Base-by-base conservation (phyloP, 345 rosid genomes). In the Eucalyptus rudis region DNA sequence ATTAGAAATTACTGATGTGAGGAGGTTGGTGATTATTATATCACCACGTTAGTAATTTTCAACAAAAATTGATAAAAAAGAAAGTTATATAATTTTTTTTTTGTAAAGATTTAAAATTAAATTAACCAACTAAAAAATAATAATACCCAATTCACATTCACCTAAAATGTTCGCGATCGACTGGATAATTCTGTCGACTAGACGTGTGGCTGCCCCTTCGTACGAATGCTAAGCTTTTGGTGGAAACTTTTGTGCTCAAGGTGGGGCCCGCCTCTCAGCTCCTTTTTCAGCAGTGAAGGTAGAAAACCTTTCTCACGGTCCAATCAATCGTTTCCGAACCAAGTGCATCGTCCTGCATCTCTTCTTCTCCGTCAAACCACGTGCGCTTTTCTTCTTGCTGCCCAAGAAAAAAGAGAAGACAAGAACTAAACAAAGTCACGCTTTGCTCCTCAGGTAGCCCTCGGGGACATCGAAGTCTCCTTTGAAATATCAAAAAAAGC, bases 1-100 rank as follows among this genome's bases (percentile, higher is more conserved):
- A 36, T 8, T 2, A 0, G 7, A 68, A 31, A 31, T 4, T 0
- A 9, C 3, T n/a, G 10, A 13, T 9, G 20, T 16, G 5, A 68
- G 4, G 7, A 68, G 2, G 12, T 4, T 1, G 7, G 40, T 5
- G 44, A 16, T 68, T 36, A 17, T 10, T 5, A 13, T 10, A 68
- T 10, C 7, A 27, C 13, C 4, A 3, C 0, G 13, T 33, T 2
- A 10, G 25, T 17, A 2, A 10, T 36, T 36, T 14, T 66, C 20
- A 31, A 15, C 3, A 11, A 8, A 15, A 66, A 15, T 4, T 16
- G 9, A 66, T 12, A 9, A 5, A 33, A 66, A 68, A 40, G 36
- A 59, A 5, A 12, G 13, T 12, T 59, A 27, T 59, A 3, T 12
- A 4, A 1, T 27, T 25, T 5, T 58, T n/a, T 11, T 25, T 29